Base-by-base conservation (phyloP, 2,329 filamentous ascomycete genomes). In the Paraphoma chrysanthemicola region DNA sequence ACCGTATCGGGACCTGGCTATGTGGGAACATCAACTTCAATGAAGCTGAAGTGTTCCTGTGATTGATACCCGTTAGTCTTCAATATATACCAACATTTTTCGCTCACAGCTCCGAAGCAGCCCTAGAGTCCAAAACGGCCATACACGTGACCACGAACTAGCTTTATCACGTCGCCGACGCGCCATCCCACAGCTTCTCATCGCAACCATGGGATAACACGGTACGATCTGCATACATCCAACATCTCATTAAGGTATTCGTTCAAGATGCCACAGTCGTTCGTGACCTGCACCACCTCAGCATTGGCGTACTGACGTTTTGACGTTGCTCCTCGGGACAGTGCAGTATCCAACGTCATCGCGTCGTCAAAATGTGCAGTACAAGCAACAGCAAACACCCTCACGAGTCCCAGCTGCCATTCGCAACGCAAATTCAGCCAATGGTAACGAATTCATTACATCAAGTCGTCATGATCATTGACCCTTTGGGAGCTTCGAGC, bases 381-480 rank as follows among this genome's bases (percentile, higher is more conserved):
- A 31, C 18, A 47, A 29, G 14, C 14, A 48, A n/a, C 46, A 48
- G 16, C 48, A 53, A 43, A 29, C 47, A 49, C 47, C 14, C 33
- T 44, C 17, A 30, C 29, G 29, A 31, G 30, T 17, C 9, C 12
- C 30, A 33, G 18, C 28, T 39, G 16, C 45, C 14, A 11, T 36
- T 17, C 16, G 39, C 48, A 38, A 48, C 31, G 17, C 4, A 18
- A 4, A 51, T 1, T 0, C 30, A 48, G 31, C 62, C 64, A 67
- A 63, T 62, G n/a, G 48, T 39, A 5, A 10, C 1, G 6, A 1
- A 4, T 39, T 1, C 11, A 57, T 65, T 60, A 54, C 33, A 57
- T 60, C 44, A 42, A 53, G 6, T 14, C 49, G 62, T 67, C 60
- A 65, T 65, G 53, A 57, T 51, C 42, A 60, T 60, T 9, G 49